Conservation (phyloP, 257 asterid species). For the Lithospermum erythrorhizon region DNA sequence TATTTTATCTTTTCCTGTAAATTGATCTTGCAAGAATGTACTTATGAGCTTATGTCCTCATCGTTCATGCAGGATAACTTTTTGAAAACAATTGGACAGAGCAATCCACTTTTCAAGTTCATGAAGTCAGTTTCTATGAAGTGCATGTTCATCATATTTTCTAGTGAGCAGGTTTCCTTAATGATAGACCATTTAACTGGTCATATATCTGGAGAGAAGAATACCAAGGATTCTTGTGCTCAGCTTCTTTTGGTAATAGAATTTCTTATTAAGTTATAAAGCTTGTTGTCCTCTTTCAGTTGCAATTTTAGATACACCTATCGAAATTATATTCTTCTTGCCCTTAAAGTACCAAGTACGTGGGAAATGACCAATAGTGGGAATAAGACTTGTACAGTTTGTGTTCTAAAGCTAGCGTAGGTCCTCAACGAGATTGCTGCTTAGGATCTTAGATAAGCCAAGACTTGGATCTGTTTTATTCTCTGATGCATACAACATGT, state of each 20-base stretch:
- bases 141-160: slow-evolving; percentile 56
- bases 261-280: slow-evolving; percentile 1
- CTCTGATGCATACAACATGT: background rate
- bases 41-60: background rate
- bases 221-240: slow-evolving; percentile 34
- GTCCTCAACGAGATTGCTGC: background rate
- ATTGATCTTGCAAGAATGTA: too few species aligned
- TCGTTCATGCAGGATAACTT: slow-evolving; percentile 39
- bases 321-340: background rate
- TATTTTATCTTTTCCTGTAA: too few species aligned
- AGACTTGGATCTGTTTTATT: background rate
- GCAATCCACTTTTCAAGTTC: slow-evolving; percentile 46
- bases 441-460: background rate
- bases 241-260: slow-evolving; percentile 74
- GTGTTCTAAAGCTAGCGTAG: background rate
- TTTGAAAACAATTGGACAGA: slow-evolving; percentile 35
- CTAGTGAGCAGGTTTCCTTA: slow-evolving; percentile 41
- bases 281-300: background rate
- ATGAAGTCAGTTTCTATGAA: slow-evolving; percentile 40
- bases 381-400: background rate
- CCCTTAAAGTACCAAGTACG: too few species aligned
- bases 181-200: slow-evolving; percentile 43
- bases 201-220: slow-evolving; percentile 29
- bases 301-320: background rate
- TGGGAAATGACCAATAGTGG: too few species aligned